Conservation (phyloP, 208 protist species). For the Crithidia brevicula region DNA sequence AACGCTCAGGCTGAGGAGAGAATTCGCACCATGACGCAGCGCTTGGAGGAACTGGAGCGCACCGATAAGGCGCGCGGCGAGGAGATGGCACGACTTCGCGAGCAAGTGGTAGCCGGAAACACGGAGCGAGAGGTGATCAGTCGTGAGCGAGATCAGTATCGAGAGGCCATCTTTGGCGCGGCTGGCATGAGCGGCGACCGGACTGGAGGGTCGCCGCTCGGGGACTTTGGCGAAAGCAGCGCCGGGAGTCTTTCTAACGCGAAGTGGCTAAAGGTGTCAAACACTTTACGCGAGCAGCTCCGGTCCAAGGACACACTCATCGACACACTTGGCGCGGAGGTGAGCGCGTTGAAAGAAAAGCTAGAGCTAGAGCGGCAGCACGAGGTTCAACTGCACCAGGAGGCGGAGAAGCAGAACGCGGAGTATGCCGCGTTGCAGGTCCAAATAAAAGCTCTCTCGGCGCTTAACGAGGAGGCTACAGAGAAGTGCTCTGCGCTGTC, state of each 20-base stretch:
- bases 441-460: constrained; percentile 38
- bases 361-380: constrained; percentile 36
- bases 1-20: constrained; percentile 30
- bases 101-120: constrained; percentile 54
- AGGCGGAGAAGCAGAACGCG: constrained; percentile 16
- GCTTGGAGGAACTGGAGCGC: constrained; percentile 70
- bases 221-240: constrained; percentile 11
- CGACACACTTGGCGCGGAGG: constrained; percentile 51
- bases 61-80: constrained; percentile 58
- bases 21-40: constrained; percentile 44
- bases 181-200: constrained; percentile 19
- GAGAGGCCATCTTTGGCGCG: constrained; percentile 70
- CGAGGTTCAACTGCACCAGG: constrained; percentile 18
- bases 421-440: constrained; percentile 18
- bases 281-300: constrained; percentile 78
- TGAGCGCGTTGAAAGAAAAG: constrained; percentile 52
- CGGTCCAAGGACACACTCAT: constrained; percentile 75
- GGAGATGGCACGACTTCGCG: constrained; percentile 52
- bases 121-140: constrained; percentile 65
- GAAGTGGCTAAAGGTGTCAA: constrained; percentile 52
- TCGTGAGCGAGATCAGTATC: constrained; percentile 82
- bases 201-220: not conserved
- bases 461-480: constrained; percentile 64
- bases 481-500: constrained; percentile 42
- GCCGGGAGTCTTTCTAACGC: constrained; percentile 24